phyloP scores from a whole-genome alignment of 2,329 filamentous ascomycete genomes.

The Delphinella strobiligena region DNA sequence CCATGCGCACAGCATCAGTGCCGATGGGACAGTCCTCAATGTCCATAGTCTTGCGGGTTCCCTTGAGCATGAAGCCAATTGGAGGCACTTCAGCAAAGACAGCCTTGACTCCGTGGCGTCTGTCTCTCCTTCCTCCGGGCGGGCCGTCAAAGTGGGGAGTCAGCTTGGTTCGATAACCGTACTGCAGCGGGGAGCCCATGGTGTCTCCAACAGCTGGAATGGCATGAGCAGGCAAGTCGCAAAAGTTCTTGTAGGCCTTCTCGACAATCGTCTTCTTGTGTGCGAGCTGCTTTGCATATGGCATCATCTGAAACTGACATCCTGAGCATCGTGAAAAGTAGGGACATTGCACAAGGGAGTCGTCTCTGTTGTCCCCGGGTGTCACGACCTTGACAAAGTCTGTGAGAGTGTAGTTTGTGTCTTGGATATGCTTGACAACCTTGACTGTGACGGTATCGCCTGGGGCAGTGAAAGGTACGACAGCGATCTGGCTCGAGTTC shows the following conservation, averaged over 20 bases:
- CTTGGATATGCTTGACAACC: slow-evolving; percentile 57
- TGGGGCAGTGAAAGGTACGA: slow-evolving; percentile 78
- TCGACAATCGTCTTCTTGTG: slow-evolving; percentile 81
- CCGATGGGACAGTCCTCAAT: slow-evolving; percentile 97
- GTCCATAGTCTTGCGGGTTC: slow-evolving; percentile 67
- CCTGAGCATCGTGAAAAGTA: slow-evolving; percentile 85
- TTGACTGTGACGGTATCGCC: slow-evolving; percentile 73
- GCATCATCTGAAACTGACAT: slow-evolving; percentile 96
- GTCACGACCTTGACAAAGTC: slow-evolving; percentile 71
- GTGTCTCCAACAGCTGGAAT: slow-evolving; percentile 72
- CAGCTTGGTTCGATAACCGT: slow-evolving; percentile 90
- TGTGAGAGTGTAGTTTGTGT: slow-evolving; percentile 59
- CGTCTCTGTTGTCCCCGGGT: slow-evolving; percentile 65
- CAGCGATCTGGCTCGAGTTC: slow-evolving; percentile 59
- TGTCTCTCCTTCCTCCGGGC: slow-evolving; percentile 37
- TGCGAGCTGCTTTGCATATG: slow-evolving; percentile 71
- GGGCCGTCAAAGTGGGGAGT: slow-evolving; percentile 91
- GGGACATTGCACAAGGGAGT: slow-evolving; percentile 62
- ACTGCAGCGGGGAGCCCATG: slow-evolving; percentile 80
- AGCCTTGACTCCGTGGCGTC: slow-evolving; percentile 40
- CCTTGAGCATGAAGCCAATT: slow-evolving; percentile 86
- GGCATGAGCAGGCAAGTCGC: slow-evolving; percentile 60
- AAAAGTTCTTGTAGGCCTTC: slow-evolving; percentile 87
- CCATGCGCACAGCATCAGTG: slow-evolving; percentile 69
- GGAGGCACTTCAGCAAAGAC: slow-evolving; percentile 56